Evolutionary conservation across 2,329 filamentous ascomycete species (phyloP), one percentile per base, ranked within the genome.

Genomic region (Arthroderma sp.): DNA sequence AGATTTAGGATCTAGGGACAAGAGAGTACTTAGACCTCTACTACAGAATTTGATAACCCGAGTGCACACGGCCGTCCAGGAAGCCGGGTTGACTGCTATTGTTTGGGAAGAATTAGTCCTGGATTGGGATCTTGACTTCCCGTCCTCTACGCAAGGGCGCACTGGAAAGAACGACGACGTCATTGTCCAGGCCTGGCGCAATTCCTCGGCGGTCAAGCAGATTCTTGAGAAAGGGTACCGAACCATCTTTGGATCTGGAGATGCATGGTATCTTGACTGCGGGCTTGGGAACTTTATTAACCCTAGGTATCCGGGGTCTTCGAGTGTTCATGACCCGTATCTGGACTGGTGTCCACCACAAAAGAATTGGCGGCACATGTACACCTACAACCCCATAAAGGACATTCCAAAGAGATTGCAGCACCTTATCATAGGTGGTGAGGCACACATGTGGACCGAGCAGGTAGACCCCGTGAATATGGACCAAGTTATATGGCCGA

Each of bases 81-180:
- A 72, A 37, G 70, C 73, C 4, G 81, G 81, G 4, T 65, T 94
- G 42, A 75, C 73, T 4, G 85, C 86, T 0, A 68, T 94, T 22
- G 83, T 88, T 1, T 94, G 87, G 87, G 85, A 94, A 61, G 87
- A 94, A 62, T 86, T 91, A 72, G 69, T 85, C 1, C 68, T 83
- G 6, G 71, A 79, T 27, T 94, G 85, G 81, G 83, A 88, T 57
- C 66, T 91, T 38, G 83, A 0, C 66, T 94, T 4, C 33, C 47
- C 39, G 4, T 31, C 43, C 22, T 40, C 36, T 78, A 78, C 2
- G 61, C 72, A 15, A 40, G 15, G 15, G 5, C 15, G 11, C 22
- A n/a, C 22, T 27, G 11, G 29, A 9, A 79, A 87, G 54, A 42
- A 36, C 11, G 29, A 11, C 10, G 40, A 46, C 2, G 79, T 84